Base-by-base conservation (phyloP, 441 rosid genomes). In the Francoa sonchifolia region DNA sequence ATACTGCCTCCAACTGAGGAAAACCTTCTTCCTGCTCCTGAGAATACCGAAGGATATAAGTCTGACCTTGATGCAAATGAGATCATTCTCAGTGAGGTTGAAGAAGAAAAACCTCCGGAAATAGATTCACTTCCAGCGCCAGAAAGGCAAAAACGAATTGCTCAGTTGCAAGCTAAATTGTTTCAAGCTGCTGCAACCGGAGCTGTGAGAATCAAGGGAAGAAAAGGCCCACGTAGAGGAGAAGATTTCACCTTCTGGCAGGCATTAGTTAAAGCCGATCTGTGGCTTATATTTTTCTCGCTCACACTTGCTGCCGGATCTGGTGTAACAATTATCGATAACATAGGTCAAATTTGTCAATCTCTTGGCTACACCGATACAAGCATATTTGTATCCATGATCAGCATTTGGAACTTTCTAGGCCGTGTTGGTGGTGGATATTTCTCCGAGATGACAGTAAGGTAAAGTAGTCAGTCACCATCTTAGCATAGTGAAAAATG, bases 381-480 rank as follows among this genome's bases (percentile, higher is more conserved):
- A 6, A 51, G 57, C 41, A 44, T 77, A 35, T 77, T 59, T 18
- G 86, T 74, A 16, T 77, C 81, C 34, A 46, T 77, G 66, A 53
- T 71, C 52, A 77, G 86, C 55, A 74, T 77, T 39, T 74, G 71
- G 47, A 77, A 74, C 64, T 77, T 77, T 52, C 81, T 73, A 1
- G 85, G 85, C 26, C 75, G 76, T 16, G 69, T 68, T 14, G 69
- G 67, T 19, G 73, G 69, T 18, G 73, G 73, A 7, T 68, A 68
- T 58, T 59, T 76, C 44, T 73, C 85, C 1, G 85, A 76, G 69
- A 56, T 57, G 15, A 37, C 58, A 15, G 57, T 76, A 21, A 71
- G 80, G 77, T 72, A 18, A 21, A 19, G 6, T 18, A 17, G 9
- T n/a, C 17, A 9, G 19, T 6, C 11, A 9, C 19, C 13, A 11